These are phyloP conservation scores for Boletus rufocinnamomeus DNA, from an alignment of 768 basidiomycete genomes.

Conservation along the genomic window DNA sequence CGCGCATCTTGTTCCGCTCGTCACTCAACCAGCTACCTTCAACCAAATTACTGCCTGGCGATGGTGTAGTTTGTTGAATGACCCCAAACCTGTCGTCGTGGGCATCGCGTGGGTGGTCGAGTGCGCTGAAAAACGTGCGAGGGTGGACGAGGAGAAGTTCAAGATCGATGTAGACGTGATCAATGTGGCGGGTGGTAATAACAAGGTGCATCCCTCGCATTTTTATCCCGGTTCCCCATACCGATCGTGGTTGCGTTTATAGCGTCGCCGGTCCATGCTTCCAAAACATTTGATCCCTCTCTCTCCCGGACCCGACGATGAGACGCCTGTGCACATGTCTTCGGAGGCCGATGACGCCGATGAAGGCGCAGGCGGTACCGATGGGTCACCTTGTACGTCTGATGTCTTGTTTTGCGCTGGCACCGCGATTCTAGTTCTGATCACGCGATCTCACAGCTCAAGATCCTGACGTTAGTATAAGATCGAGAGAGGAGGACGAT, in stretches of 20 bases:
- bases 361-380: slow-evolving; percentile 31
- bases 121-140: slow-evolving; percentile 68
- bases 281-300: slow-evolving; percentile 55
- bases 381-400: slow-evolving; percentile 29
- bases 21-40: background rate
- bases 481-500: slow-evolving; percentile 50
- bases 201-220: slow-evolving; percentile 50
- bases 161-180: slow-evolving; percentile 60
- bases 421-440: slow-evolving; percentile 11
- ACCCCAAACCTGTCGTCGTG: slow-evolving; percentile 72
- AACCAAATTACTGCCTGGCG: background rate
- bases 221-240: background rate
- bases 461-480: slow-evolving; percentile 29
- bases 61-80: slow-evolving; percentile 52
- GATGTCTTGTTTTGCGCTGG: background rate
- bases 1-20: background rate
- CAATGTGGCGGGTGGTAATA: slow-evolving; percentile 60
- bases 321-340: slow-evolving; percentile 20
- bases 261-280: slow-evolving; percentile 77
- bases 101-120: slow-evolving; percentile 90
- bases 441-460: slow-evolving; percentile 12
- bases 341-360: slow-evolving; percentile 33
- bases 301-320: slow-evolving; percentile 20
- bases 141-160: slow-evolving; percentile 65
- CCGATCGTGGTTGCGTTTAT: slow-evolving; percentile 1